Base-by-base conservation (phyloP, 2,329 filamentous ascomycete genomes). In the Myriosclerotinia curreyana region DNA sequence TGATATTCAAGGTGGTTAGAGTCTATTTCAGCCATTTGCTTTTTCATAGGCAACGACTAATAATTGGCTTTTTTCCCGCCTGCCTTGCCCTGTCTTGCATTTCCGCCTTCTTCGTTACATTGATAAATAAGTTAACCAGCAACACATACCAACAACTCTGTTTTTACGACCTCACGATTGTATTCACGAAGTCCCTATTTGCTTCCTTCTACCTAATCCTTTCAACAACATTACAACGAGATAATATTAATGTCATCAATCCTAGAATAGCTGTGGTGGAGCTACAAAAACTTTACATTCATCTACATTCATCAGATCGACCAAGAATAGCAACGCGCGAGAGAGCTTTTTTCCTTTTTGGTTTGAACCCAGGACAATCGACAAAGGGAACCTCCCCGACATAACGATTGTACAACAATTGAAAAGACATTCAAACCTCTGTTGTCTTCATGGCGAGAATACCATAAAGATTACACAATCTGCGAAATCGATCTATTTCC, bases 361-460 rank as follows among this genome's bases (percentile, higher is more conserved):
- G 22, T 40, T 20, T 8, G 36, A 38, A 14, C 44, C 28, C 22
- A 42, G 44, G 12, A 14, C 22, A 22, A 50, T 50, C 36, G 14
- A 63, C 53, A 20, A 59, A 63, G 50, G 17, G n/a, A 20, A 59
- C 1, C 42, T 49, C 14, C n/a, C 48, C 15, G 28, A 48, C 31
- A 11, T n/a, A 36, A n/a, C 14, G 20, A 48, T 34, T 38, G 36
- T 22, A 17, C 55, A 17, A 49, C 5, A 36, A 36, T 48, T n/a
- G 14, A 48, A 48, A 31, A 20, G 22, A 11, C 15, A 22, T 31
- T 42, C 44, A 54, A 28, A 63, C 42, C n/a, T 50, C 67, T 64
- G 61, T 60, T 60, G 64, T 60, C 64, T 70, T 70, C 64, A 74
- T 74, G 73, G 71, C 72, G 69, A 71, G 62, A 67, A 68, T 68